A percentile compares a stretch with the other conserved stretches of the same genome.
These are phyloP conservation scores for Alternaria solani DNA, from an alignment of 2,329 filamentous ascomycete genomes.

Conservation along the genomic window DNA sequence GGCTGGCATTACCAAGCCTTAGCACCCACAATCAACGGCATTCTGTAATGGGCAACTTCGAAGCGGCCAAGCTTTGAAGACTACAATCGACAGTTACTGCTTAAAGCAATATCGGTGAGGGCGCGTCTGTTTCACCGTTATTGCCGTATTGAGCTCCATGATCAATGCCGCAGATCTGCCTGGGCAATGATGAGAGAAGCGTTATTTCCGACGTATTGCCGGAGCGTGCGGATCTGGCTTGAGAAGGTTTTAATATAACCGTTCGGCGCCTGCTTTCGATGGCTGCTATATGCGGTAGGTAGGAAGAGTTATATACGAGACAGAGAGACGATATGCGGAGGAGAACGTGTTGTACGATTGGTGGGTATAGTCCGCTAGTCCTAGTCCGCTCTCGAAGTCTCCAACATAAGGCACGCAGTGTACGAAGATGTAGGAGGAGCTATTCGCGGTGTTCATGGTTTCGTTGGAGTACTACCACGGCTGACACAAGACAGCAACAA, in stretches of 20 bases:
- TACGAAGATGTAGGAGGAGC: background rate
- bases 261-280: conserved; percentile 20
- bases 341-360: conserved; percentile 21
- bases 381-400: background rate
- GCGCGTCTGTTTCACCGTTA: conserved; percentile 1
- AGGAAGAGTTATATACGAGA: background rate
- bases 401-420: background rate
- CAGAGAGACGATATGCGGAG: background rate
- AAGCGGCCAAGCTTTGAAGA: conserved; percentile 11
- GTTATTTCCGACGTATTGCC: conserved; percentile 13
- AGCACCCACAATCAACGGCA: conserved; percentile 8
- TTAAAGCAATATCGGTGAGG: conserved; percentile 7
- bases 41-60: conserved; percentile 8
- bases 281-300: conserved; percentile 18
- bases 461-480: background rate
- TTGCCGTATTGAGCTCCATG: background rate
- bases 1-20: conserved; percentile 11
- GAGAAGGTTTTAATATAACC: conserved; percentile 17
- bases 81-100: conserved; percentile 15
- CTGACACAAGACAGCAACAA: background rate
- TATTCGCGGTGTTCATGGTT: background rate
- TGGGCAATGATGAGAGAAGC: background rate
- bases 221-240: background rate
- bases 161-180: background rate
- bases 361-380: conserved; percentile 9